phyloP scores from a whole-genome alignment of 257 asterid species.

The Salvia miltiorrhiza region DNA sequence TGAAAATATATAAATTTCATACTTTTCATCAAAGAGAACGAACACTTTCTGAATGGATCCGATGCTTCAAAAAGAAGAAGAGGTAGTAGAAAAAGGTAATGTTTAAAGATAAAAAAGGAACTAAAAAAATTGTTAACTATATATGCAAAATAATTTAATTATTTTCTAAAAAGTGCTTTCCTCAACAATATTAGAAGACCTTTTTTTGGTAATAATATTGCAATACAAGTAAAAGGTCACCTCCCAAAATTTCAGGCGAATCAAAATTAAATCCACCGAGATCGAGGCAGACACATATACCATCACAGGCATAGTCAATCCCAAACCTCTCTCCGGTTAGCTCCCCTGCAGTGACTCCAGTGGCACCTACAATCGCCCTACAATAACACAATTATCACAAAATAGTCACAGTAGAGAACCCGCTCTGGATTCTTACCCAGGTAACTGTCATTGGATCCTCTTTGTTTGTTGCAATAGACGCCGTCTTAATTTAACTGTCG shows the following conservation, averaged over 20 bases:
- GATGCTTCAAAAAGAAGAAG: no score
- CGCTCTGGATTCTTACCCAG: constrained; percentile 16
- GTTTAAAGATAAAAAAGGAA: background rate
- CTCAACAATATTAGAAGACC: no score
- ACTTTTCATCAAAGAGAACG: no score
- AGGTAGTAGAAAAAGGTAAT: no score
- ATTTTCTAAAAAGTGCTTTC: background rate
- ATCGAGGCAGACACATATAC: constrained; percentile 16
- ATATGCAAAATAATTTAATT: background rate
- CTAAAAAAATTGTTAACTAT: background rate
- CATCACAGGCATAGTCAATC: constrained; percentile 19
- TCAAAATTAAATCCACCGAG: constrained; percentile 12
- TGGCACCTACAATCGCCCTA: background rate
- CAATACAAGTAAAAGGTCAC: background rate
- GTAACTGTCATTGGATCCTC: constrained; percentile 28
- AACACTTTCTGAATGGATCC: no score
- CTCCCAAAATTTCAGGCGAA: constrained; percentile 1
- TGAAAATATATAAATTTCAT: no score
- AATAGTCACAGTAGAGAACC: constrained; percentile 27
- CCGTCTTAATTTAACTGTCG: constrained; percentile 16
- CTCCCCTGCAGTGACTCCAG: constrained; percentile 7
- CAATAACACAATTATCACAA: background rate
- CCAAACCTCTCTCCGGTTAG: constrained; percentile 27
- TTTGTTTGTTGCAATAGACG: constrained; percentile 12
- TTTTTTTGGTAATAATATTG: background rate